Percentiles rank a stretch among this genome's conserved stretches.
phyloP scores from a whole-genome alignment of 2,329 filamentous ascomycete genomes.

The Saccharata proteae region DNA sequence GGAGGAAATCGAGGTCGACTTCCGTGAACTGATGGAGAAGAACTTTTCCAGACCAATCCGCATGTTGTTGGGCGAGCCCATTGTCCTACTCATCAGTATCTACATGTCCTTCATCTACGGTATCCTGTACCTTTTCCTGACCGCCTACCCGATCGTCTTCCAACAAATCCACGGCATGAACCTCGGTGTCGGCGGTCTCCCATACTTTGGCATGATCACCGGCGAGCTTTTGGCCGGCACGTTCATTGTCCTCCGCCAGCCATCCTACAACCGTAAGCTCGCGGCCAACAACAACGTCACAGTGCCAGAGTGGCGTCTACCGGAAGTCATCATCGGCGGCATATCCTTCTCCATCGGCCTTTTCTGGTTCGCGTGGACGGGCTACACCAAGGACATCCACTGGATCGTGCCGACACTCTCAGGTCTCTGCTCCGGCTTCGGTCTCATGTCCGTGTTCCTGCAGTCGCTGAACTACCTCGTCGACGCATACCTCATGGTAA shows the following conservation, averaged over 20 bases:
- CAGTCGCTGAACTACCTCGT: conserved; percentile 47
- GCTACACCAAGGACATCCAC: conserved; percentile 30
- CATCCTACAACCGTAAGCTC: conserved; percentile 45
- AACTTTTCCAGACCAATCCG: conserved; percentile 41
- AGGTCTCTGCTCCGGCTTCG: conserved; percentile 45
- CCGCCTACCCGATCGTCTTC: conserved; percentile 75
- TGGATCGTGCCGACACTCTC: conserved; percentile 29
- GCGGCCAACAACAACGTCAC: conserved; percentile 37
- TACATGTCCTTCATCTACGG: conserved; percentile 47
- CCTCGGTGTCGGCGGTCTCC: conserved; percentile 58
- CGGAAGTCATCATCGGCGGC: conserved; percentile 41
- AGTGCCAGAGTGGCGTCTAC: conserved; percentile 46
- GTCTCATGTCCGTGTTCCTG: conserved; percentile 46
- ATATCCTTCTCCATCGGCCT: conserved; percentile 30
- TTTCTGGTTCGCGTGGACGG: conserved; percentile 31
- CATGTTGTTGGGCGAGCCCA: conserved; percentile 38
- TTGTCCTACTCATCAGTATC: conserved; percentile 34
- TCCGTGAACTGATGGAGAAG: conserved; percentile 37
- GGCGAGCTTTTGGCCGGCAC: conserved; percentile 59
- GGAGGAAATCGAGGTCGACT: conserved; percentile 42
- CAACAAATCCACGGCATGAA: conserved; percentile 57
- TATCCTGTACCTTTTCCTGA: conserved; percentile 74
- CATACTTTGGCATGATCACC: conserved; percentile 74
- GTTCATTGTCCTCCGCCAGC: conserved; percentile 51
- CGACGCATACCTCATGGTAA: conserved; percentile 42